phyloP scores from a whole-genome alignment of 1,284 basidiomycete genomes.

The Paramarasmius palmivorus region DNA sequence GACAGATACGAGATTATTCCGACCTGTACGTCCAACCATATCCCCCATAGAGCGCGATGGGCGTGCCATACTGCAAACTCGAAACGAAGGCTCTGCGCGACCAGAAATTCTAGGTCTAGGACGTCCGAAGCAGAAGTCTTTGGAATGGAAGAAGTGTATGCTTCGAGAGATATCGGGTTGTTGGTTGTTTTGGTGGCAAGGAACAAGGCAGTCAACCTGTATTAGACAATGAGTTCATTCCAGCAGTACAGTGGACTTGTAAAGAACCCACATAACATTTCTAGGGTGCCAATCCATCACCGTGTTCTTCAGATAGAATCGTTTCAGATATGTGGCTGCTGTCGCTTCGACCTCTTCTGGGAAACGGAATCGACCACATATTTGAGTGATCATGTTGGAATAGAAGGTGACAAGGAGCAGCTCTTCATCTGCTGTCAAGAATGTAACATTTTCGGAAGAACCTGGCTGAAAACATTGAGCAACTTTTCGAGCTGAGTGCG shows the following conservation, averaged over 20 bases:
- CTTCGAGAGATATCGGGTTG: conserved; percentile 83
- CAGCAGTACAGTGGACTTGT: not conserved
- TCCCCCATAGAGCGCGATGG: conserved; percentile 87
- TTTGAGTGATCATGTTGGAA: conserved; percentile 79
- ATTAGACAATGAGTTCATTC: conserved; percentile 9
- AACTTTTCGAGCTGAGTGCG: conserved; percentile 13
- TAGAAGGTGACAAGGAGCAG: conserved; percentile 89
- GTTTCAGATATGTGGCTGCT: conserved; percentile 88
- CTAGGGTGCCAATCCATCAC: conserved; percentile 99
- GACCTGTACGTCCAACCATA: conserved; percentile 90
- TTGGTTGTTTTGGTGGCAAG: conserved; percentile 98
- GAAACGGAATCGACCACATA: conserved; percentile 86
- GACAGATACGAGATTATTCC: conserved; percentile 13
- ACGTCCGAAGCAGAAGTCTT: conserved; percentile 82
- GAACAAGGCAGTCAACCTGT: conserved; percentile 96
- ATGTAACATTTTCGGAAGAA: conserved; percentile 67
- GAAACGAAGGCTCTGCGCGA: conserved; percentile 91
- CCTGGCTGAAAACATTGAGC: conserved; percentile 50
- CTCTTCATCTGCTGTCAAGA: conserved; percentile 85
- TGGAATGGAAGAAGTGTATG: conserved; percentile 80
- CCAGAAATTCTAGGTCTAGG: conserved; percentile 91
- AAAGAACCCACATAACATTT: conserved; percentile 85
- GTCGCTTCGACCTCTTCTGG: conserved; percentile 94
- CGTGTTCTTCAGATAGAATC: conserved; percentile 97
- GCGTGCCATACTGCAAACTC: conserved; percentile 94